Evolutionary conservation across 1,284 basidiomycete species (phyloP).

Genomic region (Athelia sp.): DNA sequence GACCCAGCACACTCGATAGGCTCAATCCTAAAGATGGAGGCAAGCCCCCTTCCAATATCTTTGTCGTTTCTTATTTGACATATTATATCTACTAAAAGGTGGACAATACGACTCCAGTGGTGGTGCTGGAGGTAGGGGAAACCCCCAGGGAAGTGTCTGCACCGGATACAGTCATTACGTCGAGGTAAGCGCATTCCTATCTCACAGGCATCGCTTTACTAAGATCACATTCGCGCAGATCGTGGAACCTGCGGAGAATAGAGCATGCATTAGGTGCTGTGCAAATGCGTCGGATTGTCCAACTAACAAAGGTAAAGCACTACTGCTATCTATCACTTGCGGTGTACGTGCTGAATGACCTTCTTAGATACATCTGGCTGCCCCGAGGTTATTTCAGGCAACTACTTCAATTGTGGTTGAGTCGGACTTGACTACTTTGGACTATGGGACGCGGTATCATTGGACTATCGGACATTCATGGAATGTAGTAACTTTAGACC

Average conservation of each 20-base stretch:
- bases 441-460: no score
- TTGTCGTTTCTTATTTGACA: no score
- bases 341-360: neutral
- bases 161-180: conserved; percentile 48
- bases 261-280: conserved; percentile 49
- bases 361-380: conserved; percentile 31
- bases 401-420: conserved; percentile 31
- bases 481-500: no score
- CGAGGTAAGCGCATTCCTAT: conserved; percentile 17
- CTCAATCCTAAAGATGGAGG: conserved; percentile 39
- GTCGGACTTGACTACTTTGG: neutral
- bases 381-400: conserved; percentile 30
- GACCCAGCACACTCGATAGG: conserved; percentile 30
- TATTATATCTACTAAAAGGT: no score
- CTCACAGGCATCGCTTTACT: neutral
- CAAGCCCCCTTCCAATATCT: no score
- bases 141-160: conserved; percentile 42
- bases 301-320: conserved; percentile 30
- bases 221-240: conserved; percentile 17
- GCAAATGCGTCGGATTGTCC: conserved; percentile 42
- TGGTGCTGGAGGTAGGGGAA: conserved; percentile 37
- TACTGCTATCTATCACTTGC: neutral
- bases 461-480: no score
- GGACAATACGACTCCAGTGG: conserved; percentile 52
- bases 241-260: conserved; percentile 37